A percentile compares a stretch with the other conserved stretches of the same genome.
Evolutionary conservation across 2,329 filamentous ascomycete genomes (phyloP).

Genomic region (Colletotrichum gloeosporioides): DNA sequence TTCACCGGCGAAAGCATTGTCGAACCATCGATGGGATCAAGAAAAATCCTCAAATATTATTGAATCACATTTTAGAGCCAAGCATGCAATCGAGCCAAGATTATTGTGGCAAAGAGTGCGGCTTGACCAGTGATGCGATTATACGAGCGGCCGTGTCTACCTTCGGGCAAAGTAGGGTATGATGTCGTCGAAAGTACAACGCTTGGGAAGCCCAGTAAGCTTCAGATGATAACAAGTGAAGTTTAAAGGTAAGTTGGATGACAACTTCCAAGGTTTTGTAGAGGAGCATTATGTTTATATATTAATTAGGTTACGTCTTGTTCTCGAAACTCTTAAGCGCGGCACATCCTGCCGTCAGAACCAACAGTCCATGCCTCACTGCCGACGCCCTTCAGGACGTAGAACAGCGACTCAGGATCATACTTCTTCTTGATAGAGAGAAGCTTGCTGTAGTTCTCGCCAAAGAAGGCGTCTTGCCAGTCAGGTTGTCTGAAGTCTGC

Average conservation of each 20-base stretch:
- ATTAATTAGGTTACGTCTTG: neutral
- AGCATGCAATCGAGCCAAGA: neutral
- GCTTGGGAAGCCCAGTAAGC: neutral
- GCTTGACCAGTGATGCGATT: neutral
- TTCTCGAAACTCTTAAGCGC: neutral
- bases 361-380: constrained; percentile 52
- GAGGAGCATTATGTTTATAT: neutral
- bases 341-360: constrained; percentile 47
- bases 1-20: accelerated
- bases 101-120: neutral
- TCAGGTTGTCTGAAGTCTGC: constrained; percentile 49
- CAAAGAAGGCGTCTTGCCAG: constrained; percentile 51
- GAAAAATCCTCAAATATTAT: neutral
- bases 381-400: constrained; percentile 52
- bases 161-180: accelerated
- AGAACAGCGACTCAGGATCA: constrained; percentile 51
- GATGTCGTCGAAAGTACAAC: accelerated
- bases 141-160: accelerated
- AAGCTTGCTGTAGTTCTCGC: constrained; percentile 48
- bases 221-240: neutral
- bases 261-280: accelerated
- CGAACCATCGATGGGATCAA: neutral
- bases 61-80: neutral
- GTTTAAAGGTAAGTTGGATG: neutral
- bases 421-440: constrained; percentile 55